These are phyloP conservation scores for Graphium sp. DNA, from an alignment of 2,329 filamentous ascomycete species.

Conservation along the genomic window DNA sequence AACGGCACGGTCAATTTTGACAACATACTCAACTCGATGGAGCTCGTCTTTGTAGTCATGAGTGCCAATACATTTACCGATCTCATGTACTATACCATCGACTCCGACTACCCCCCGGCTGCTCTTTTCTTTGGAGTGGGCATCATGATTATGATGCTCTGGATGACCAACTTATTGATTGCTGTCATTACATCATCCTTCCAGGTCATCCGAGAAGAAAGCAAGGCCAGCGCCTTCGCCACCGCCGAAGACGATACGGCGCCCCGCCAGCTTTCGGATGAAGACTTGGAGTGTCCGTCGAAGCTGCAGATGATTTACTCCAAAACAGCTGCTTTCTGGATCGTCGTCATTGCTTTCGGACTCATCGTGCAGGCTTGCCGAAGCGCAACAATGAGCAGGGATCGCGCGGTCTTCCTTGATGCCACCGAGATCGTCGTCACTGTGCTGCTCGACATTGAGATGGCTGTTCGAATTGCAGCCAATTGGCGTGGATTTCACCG, in stretches of 20 bases:
- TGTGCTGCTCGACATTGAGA: constrained; percentile 63
- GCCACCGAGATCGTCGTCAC: constrained; percentile 62
- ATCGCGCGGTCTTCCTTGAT: constrained; percentile 48
- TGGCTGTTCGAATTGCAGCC: constrained; percentile 57
- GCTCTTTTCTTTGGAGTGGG: constrained; percentile 59
- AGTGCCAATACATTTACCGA: constrained; percentile 95
- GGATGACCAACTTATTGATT: constrained; percentile 88
- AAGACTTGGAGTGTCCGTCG: constrained; percentile 18
- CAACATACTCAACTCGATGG: constrained; percentile 79
- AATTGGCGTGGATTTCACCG: constrained; percentile 72
- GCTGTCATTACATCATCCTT: constrained; percentile 98
- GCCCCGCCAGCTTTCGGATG: constrained; percentile 17
- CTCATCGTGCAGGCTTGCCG: constrained; percentile 65
- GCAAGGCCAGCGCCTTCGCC: constrained; percentile 73
- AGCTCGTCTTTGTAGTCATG: constrained; percentile 96
- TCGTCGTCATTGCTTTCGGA: constrained; percentile 62
- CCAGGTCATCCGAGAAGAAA: constrained; percentile 94
- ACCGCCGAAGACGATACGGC: constrained; percentile 45
- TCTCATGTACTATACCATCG: constrained; percentile 81
- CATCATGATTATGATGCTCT: constrained; percentile 86
- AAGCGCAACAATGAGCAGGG: constrained; percentile 56
- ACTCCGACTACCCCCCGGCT: constrained; percentile 78
- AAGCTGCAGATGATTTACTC: constrained; percentile 55
- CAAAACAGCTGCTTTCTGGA: constrained; percentile 62
- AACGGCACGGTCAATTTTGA: constrained; percentile 86